Conservation (phyloP, 1,284 basidiomycete species). For the Hortiboletus rubellus region DNA sequence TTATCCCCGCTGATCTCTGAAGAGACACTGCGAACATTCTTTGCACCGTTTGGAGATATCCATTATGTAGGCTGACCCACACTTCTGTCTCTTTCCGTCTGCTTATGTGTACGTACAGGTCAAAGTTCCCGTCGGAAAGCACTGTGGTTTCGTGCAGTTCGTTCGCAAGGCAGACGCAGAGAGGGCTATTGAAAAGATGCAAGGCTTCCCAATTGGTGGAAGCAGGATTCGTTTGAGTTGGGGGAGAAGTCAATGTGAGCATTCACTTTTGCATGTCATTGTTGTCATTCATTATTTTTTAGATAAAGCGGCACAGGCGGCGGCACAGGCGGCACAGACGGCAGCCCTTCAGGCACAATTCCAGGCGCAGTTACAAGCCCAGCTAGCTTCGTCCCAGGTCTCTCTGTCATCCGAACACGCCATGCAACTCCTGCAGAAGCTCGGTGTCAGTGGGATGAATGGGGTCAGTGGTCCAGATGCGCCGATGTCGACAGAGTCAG, state of each 20-base stretch:
- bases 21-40: conserved; percentile 85
- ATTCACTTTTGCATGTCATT: background rate
- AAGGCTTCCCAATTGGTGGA: conserved; percentile 91
- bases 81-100: conserved; percentile 5
- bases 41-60: conserved; percentile 87
- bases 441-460: conserved; percentile 48
- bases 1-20: conserved; percentile 83
- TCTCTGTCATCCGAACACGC: conserved; percentile 65
- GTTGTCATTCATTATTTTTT: conserved; percentile 11
- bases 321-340: conserved; percentile 77
- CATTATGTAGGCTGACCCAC: conserved; percentile 66
- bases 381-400: conserved; percentile 34
- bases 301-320: conserved; percentile 87
- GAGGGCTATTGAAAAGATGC: conserved; percentile 92
- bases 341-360: conserved; percentile 60
- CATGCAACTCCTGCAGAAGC: conserved; percentile 62
- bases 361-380: conserved; percentile 44
- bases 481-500: conserved; percentile 9
- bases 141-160: conserved; percentile 95
- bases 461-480: conserved; percentile 27
- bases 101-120: conserved; percentile 51
- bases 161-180: conserved; percentile 91
- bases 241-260: conserved; percentile 88
- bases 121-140: conserved; percentile 93
- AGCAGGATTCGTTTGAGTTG: conserved; percentile 89